phyloP scores from a whole-genome alignment of 2,329 filamentous ascomycete genomes.

The Incumbomyces lentus region DNA sequence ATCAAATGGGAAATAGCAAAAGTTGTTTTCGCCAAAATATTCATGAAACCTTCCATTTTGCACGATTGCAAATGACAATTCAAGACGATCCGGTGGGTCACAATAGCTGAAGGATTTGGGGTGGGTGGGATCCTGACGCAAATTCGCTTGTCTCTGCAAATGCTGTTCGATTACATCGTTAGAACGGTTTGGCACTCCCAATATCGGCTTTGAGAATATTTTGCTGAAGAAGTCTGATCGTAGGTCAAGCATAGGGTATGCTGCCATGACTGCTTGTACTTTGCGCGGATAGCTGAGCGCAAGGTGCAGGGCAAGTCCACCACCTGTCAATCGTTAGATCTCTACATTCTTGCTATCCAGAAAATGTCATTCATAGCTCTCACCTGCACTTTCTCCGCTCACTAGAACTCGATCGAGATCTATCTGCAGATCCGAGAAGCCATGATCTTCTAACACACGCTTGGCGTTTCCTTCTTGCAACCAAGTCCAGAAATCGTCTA shows the following conservation, averaged over 20 bases:
- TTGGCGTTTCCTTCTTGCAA: constrained; percentile 21
- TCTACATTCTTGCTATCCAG: neutral
- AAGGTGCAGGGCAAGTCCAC: constrained; percentile 23
- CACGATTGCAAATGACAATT: neutral
- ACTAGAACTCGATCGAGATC: constrained; percentile 23
- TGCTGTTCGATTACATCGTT: constrained; percentile 21
- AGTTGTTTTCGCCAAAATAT: neutral
- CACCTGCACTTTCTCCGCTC: constrained; percentile 23
- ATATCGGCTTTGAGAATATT: constrained; percentile 9
- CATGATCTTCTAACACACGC: constrained; percentile 9
- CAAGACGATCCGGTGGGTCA: neutral
- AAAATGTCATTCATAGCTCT: neutral
- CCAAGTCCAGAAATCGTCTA: constrained; percentile 42
- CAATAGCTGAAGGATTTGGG: neutral
- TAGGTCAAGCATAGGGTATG: constrained; percentile 27
- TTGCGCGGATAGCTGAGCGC: constrained; percentile 22
- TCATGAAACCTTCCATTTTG: neutral
- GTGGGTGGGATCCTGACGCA: neutral
- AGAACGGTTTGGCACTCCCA: constrained; percentile 11
- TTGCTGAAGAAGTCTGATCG: constrained; percentile 14
- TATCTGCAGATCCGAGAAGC: constrained; percentile 5
- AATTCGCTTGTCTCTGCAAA: constrained; percentile 20
- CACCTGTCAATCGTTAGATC: constrained; percentile 16
- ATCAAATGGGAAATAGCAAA: neutral
- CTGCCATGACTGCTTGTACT: constrained; percentile 24